These are phyloP conservation scores for Mortierella claussenii DNA, from an alignment of 192 early-diverging fungal genomes.

Conservation along the genomic window DNA sequence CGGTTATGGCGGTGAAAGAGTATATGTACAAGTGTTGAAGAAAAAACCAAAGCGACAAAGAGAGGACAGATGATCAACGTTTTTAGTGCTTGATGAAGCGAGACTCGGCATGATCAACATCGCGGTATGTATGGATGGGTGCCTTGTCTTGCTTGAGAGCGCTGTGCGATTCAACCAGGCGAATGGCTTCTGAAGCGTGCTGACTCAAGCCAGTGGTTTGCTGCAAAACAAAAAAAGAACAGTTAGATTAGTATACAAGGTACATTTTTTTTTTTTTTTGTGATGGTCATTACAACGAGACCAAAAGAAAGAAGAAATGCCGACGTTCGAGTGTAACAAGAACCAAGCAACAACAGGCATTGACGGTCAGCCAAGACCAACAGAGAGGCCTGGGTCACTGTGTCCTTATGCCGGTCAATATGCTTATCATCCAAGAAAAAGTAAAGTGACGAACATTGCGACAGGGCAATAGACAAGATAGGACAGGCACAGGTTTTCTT, in stretches of 20 bases:
- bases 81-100: slow-evolving; percentile 45
- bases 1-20: too few relatives aligned
- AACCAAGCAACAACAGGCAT: too few relatives aligned
- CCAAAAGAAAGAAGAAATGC: neutral
- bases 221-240: neutral
- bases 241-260: neutral
- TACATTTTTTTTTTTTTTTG: too few relatives aligned
- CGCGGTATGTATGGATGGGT: slow-evolving; percentile 30
- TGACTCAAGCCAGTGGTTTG: slow-evolving; percentile 33
- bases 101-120: slow-evolving; percentile 45
- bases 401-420: neutral
- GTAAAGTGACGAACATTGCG: too few relatives aligned
- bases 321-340: too few relatives aligned
- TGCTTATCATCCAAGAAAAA: too few relatives aligned
- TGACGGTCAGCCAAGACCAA: too few relatives aligned
- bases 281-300: too few relatives aligned
- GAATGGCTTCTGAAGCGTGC: slow-evolving; percentile 50
- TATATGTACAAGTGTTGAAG: neutral
- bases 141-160: slow-evolving; percentile 52
- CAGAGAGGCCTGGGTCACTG: neutral
- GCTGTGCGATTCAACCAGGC: slow-evolving; percentile 44
- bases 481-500: too few relatives aligned
- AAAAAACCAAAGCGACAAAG: neutral
- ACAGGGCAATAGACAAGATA: too few relatives aligned
- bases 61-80: too few relatives aligned